Base-by-base conservation (phyloP, 1,284 basidiomycete genomes). In the Thelephora terrestris region DNA sequence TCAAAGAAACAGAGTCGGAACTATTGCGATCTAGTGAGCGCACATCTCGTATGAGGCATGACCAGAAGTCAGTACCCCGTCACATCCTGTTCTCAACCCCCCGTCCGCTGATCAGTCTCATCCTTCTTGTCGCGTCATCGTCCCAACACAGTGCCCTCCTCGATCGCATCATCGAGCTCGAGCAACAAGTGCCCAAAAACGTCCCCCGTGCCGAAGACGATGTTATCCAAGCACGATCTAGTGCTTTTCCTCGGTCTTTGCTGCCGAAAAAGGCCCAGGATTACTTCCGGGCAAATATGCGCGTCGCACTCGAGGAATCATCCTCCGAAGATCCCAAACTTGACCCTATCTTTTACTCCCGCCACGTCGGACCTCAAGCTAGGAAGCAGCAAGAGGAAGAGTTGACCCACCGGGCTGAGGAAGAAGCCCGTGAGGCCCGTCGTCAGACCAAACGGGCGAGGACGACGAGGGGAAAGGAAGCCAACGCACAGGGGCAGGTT, bases 121-220 rank as follows among this genome's bases (percentile, higher is more conserved):
- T 36, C 43, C 16, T 18, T 29, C 23, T 45, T 38, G 25, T n/a
- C 50, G 39, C 39, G 50, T 55, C 39, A 53, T 21, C 27, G 27
- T 37, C 40, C 36, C n/a, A 45, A 40, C 20, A 24, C 58, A 83
- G 79, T 49, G 59, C 70, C 49, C 64, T 80, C 34, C 65, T 79
- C 7, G 75, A 79, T 54, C 75, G 79, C 35, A 76, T 81, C 54
- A 65, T 69, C 52, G 79, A 80, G 52, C 70, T 81, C 29, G 78
- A 82, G 39, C 39, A 61, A 59, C 61, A n/a, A 55, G 56, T 45
- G 53, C 61, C 42, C 50, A 55, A 55, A 49, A 43, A 53, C 46
- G 40, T 50, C 46, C 37, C 52, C 46, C 21, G 55, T 44, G n/a
- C 57, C 59, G 39, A 42, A 25, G 39, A 42, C 39, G 39, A 42